phyloP scores from a whole-genome alignment of 2,329 filamentous ascomycete species.

The Rhytidhysteron rufulum region DNA sequence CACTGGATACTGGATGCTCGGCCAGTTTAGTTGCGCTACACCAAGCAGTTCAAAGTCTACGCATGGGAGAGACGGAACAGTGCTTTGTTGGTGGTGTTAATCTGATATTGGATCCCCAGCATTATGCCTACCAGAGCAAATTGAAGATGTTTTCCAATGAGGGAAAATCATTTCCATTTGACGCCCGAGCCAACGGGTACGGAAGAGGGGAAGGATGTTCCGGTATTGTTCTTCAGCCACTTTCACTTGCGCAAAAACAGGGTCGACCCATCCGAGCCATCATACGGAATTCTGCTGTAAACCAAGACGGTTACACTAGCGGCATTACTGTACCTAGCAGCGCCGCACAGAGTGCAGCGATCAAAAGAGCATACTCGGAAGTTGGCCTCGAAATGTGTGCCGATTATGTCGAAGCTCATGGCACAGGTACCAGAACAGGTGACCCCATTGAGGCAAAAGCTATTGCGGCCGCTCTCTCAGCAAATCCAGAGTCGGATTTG shows the following conservation, averaged over 20 bases:
- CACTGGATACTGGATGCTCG: constrained; percentile 22
- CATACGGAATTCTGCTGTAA: constrained; percentile 12
- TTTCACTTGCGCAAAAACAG: constrained; percentile 5
- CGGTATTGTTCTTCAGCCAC: constrained; percentile 14
- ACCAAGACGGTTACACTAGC: constrained; percentile 12
- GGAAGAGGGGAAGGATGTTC: constrained; percentile 16
- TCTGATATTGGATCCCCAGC: constrained; percentile 10
- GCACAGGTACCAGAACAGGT: constrained; percentile 26
- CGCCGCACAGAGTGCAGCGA: constrained; percentile 13
- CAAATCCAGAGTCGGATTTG: background rate
- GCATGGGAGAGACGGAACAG: constrained; percentile 16
- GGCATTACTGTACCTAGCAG: constrained; percentile 18
- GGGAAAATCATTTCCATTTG: constrained; percentile 17
- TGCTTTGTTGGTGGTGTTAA: constrained; percentile 19
- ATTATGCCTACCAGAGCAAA: constrained; percentile 12
- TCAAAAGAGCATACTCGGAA: constrained; percentile 15
- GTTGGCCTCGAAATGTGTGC: constrained; percentile 4
- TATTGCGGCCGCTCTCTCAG: constrained; percentile 10
- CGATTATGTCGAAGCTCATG: constrained; percentile 19
- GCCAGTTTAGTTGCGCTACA: constrained; percentile 23
- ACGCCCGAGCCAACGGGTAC: constrained; percentile 20
- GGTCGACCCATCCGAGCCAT: constrained; percentile 14
- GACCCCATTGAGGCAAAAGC: constrained; percentile 23
- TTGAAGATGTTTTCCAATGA: constrained; percentile 18
- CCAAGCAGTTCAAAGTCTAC: constrained; percentile 13